Conservation (phyloP, 805 yeast genomes). For the baker's yeast (Saccharomyces cerevisiae) region DNA sequence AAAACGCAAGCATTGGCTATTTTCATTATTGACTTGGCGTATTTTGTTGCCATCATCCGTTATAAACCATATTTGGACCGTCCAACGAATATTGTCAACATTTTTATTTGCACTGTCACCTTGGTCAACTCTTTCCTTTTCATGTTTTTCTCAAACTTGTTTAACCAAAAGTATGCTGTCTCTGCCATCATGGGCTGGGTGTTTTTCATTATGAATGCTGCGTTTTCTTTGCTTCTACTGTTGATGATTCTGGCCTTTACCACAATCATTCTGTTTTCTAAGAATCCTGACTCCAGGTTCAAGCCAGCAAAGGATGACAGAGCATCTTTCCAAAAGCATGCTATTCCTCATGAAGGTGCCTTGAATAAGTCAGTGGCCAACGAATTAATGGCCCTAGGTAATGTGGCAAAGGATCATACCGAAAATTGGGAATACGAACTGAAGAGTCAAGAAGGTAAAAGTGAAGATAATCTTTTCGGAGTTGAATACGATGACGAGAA, state of each 20-base stretch:
- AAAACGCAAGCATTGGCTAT: conserved; percentile 70
- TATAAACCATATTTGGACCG: conserved; percentile 72
- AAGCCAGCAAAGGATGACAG: conserved; percentile 89
- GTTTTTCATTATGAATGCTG: conserved; percentile 82
- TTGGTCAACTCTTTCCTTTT: conserved; percentile 76
- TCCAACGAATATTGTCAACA: conserved; percentile 69
- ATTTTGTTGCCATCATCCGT: conserved; percentile 53
- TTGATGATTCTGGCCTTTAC: conserved; percentile 61
- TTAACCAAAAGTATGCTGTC: conserved; percentile 75
- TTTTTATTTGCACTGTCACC: conserved; percentile 60
- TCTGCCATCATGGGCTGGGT: conserved; percentile 86
- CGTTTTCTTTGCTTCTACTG: conserved; percentile 68
- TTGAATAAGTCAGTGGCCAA: conserved; percentile 30
- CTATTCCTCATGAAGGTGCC: conserved; percentile 26
- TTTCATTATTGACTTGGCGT: conserved; percentile 67
- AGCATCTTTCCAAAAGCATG: conserved; percentile 66
- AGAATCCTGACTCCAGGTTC: conserved; percentile 82
- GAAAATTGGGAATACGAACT: conserved; percentile 63
- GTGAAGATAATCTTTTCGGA: not conserved
- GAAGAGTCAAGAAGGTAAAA: conserved; percentile 1
- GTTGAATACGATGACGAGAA: conserved; percentile 11
- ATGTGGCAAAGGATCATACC: conserved; percentile 72
- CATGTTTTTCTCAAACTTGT: conserved; percentile 75
- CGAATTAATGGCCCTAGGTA: conserved; percentile 66
- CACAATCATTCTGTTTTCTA: conserved; percentile 52